Evolutionary conservation across 1,284 basidiomycete species (phyloP), one percentile per base, ranked within the genome.

Genomic region (Coniophora puteana): DNA sequence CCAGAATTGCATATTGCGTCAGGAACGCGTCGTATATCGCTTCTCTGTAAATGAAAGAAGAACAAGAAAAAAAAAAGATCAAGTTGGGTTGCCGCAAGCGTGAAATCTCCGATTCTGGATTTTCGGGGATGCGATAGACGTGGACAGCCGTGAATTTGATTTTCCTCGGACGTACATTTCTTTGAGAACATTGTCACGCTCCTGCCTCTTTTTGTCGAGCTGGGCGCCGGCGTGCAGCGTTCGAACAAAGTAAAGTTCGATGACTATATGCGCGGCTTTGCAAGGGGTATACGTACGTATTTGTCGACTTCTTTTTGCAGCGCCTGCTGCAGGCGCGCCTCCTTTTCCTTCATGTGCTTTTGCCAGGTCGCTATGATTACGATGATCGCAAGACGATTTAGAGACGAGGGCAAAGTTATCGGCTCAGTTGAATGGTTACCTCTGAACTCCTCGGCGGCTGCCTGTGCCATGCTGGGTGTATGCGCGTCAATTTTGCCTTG

Each of bases 291-390:
- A 41, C 56, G 34, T 14, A 59, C 58, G 31, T 59, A 63, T 49
- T 54, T 42, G 25, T 62, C 48, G 13, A 69, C 50, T 22, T 64
- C 58, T 11, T 49, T 42, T 39, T 56, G 58, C 0, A 58, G 51
- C 3, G 39, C 31, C 17, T 53, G 55, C 13, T 68, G 17, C 38
- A 61, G 61, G 44, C 43, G 62, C 21, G 38, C 41, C 41, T 69
- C 61, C 28, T 58, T 65, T 35, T 64, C 64, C 40, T 45, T 57
- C 26, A 54, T 54, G 26, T 67, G 65, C 52, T 65, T 69, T 43
- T 68, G 62, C 65, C 65, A 67, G 4, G 66, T 58, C 23, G 58
- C 68, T 69, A 38, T 29, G 23, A 28, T n/a, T n/a, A n/a, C n/a
- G n/a, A n/a, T n/a, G n/a, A n/a, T n/a, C n/a, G n/a, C n/a, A 27